phyloP scores from a whole-genome alignment of 768 basidiomycete genomes.

The Fomitopsis serialis region DNA sequence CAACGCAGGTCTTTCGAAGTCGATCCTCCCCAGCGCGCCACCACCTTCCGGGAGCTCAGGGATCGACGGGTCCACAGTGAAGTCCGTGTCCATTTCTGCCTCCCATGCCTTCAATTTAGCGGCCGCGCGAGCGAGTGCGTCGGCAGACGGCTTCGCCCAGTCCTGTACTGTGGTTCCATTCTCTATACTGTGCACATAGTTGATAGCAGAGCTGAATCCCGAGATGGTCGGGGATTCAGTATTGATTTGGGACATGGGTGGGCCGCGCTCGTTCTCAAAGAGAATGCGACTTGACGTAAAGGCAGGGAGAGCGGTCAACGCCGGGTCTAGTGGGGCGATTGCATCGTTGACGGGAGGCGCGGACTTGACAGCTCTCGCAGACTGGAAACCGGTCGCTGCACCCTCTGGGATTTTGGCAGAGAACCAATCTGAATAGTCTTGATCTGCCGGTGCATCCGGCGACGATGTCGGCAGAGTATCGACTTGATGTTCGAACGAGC shows the following conservation, averaged over 20 bases:
- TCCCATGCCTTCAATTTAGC: conserved; percentile 21
- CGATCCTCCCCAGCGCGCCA: no score
- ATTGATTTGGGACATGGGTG: background rate
- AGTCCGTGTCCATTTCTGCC: conserved; percentile 11
- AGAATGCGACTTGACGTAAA: background rate
- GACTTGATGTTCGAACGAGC: no score
- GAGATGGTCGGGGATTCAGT: background rate
- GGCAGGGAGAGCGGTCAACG: background rate
- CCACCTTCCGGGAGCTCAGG: no score
- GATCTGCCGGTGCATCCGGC: conserved; percentile 3
- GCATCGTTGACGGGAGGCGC: background rate
- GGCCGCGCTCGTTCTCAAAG: background rate
- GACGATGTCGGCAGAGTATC: no score
- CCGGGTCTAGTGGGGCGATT: background rate
- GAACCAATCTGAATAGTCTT: conserved; percentile 8
- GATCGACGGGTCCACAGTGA: background rate
- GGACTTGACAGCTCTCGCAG: conserved; percentile 4
- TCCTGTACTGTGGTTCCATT: conserved; percentile 5
- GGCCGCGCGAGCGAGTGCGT: conserved; percentile 17
- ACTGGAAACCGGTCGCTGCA: conserved; percentile 9
- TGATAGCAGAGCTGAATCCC: conserved; percentile 3
- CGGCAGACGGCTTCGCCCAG: conserved; percentile 18
- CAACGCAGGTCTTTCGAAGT: conserved; percentile 8
- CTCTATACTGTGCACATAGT: background rate
- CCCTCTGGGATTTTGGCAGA: background rate